Base-by-base conservation (phyloP, 2,329 filamentous ascomycete species). In the Daldinia eschscholtzii region DNA sequence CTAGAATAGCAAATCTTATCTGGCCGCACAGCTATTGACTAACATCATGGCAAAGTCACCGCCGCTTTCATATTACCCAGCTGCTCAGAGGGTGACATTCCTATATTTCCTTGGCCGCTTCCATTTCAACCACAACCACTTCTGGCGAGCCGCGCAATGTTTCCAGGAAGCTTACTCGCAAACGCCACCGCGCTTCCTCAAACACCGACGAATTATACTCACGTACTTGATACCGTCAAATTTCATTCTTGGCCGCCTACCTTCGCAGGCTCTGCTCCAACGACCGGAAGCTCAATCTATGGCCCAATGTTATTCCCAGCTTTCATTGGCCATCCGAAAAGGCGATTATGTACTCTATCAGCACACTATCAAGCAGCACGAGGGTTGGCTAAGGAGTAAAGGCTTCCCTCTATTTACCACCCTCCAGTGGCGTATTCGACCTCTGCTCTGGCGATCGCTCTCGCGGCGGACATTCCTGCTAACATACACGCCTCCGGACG, bases 91-190 rank as follows among this genome's bases (percentile, higher is more conserved):
- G 56, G 93, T 97, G 57, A 97, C 94, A 3, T 98, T 94, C 75
- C 89, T 98, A 13, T 98, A 97, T 82, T 97, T 97, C 78, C 90
- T 98, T 5, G 95, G 95, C 18, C 91, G 94, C 65, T 98, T 95
- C 81, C 89, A 94, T 76, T 93, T 97, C 78, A 89, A 92, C 70
- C 94, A 93, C 79, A 92, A 90, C 72, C 91, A 97, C 77, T 97
- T 93, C 79, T 89, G 88, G 69, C 90, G 92, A 28, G 93, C 94
- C 0, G 88, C 91, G 59, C 83, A 89, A 56, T 93, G 91, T 39
- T 83, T 98, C 6, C 88, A 97, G 75, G 86, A 90, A 28, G 93
- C 95, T 2, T 98, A 97, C 79, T 82, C 90, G 57, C 91, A 97
- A 79, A 88, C 86, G 0, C 86, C 85, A 1, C 74, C 81, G 0